Evolutionary conservation across 148 eudicot genomes (phyloP), one percentile per base, ranked within the genome.

Genomic region (Rhododendron ovatum): DNA sequence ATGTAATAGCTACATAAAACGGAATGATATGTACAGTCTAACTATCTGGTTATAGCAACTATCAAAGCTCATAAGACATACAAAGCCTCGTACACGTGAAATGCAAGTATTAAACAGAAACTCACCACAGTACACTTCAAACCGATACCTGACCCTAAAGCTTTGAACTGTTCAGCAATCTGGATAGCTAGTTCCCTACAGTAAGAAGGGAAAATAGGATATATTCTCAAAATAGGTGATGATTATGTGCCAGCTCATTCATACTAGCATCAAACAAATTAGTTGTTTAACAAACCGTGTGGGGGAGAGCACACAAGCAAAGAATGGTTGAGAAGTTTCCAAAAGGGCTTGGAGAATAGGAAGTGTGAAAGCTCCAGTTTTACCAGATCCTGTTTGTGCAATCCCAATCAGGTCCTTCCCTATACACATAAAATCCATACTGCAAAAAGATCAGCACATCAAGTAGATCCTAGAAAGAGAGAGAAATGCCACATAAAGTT

Each of bases 381-480:
- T 96, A 53, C 99, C 99, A 13, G 99, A 96, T 73, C 99, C 98
- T 35, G 98, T 96, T 87, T 96, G 95, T 47, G 97, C 99, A 83
- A 96, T 95, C 81, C 96, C 99, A 87, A 96, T 95, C 67, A 96
- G 79, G 88, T 96, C 99, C 89, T 91, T 96, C 4, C 98, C 99
- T 93, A 80, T 9, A 86, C 2, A 35, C 63, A 50, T 41, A 39
- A 10, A 47, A 63, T 65, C 50, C 82, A 65, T 47, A 57, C 45
- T 48, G 47, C n/a, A 84, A 26, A 28, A 9, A 8, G 30, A 87
- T 75, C 80, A 84, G 33, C 48, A 45, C 9, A 51, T 50, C 39
- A 82, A 48, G 20, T 47, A 30, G 7, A 83, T 12, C 5, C 84
- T 2, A 11, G 22, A 35, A 82, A 13, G 55, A 26, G 22, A 81